Evolutionary conservation across 768 basidiomycete genomes (phyloP), one percentile per base, ranked within the genome.

Genomic region (Leccinum fibrillosum): DNA sequence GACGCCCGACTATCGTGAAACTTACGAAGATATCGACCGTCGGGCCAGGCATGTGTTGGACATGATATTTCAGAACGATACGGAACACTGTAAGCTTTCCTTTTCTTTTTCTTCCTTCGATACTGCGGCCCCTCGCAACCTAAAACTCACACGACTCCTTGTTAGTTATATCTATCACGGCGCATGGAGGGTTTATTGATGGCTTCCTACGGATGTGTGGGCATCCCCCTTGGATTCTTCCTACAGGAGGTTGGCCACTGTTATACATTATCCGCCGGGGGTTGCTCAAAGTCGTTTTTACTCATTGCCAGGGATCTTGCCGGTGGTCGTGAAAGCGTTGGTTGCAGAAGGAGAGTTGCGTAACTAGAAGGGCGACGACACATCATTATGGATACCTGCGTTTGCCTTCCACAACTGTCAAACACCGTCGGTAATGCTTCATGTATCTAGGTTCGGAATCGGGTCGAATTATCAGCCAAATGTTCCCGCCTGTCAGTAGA

Each of bases 91-190:
- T 86, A 30, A 3, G 64, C 52, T n/a, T 34, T 19, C 10, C 28
- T 42, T 17, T n/a, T 2, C n/a, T 17, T 35, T 56, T 32, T 54
- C 49, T 37, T 34, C 44, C 17, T 15, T 47, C 13, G 21, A 21
- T 47, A 15, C n/a, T 42, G 4, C 7, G 17, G 26, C 21, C 34
- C 13, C 13, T n/a, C 47, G 2, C 17, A 12, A 4, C n/a, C 3
- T 52, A 15, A 50, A 25, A 11, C 42, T 49, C 12, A 32, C 5
- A 28, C 13, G 19, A 4, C 6, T 19, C 9, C 39, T 25, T 21
- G 17, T 23, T 19, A 90, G 89, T 81, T 56, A 79, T 89, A 19
- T 85, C 86, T 6, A 78, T 89, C 54, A 86, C 86, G 1, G 76
- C 83, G 0, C 89, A 91, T 65, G 77, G 81, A 8, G 88, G 86